Evolutionary conservation across 1,284 basidiomycete genomes (phyloP), one percentile per base, ranked within the genome.

Genomic region (Leccinum fuscescens): DNA sequence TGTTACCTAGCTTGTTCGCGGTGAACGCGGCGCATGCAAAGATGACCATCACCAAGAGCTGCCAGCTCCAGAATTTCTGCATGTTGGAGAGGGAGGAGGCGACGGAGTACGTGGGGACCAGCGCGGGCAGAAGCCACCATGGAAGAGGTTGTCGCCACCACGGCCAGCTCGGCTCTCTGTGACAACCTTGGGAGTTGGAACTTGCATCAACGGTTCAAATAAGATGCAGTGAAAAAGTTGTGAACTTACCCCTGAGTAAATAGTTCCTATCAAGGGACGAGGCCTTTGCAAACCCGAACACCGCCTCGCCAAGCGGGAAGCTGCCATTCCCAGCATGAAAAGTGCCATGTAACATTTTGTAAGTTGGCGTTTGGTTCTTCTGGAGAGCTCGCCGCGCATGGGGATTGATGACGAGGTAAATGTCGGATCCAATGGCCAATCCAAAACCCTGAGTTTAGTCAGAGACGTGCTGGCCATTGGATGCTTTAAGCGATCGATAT

Each of bases 361-460:
- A 80, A 51, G 74, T 72, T 35, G 79, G 75, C 6, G 73, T 77
- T 62, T 76, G 73, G 35, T 74, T 76, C 48, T 79, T 74, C 64
- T 82, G 80, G 62, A 82, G 80, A 37, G 75, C 72, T 60, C 73
- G 75, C 59, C 86, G 83, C n/a, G 89, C 88, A 48, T 78, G 77
- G 11, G 81, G 82, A 70, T 93, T 89, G 49, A 94, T 77, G 2
- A 93, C 80, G 59, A 92, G 83, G 73, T 89, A 94, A 55, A 94
- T 77, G 69, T 95, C 93, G 4, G 91, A 93, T 31, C 92, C 93
- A 64, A 94, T 91, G 14, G 89, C 89, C 61, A 94, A 79, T 37
- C 91, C 90, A 72, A 94, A 94, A 15, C 92, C 92, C 89, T 90
- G 67, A 12, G 61, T 56, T 27, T 27, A 31, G 31, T 63, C 44